phyloP scores from a whole-genome alignment of 1,139 yeast genomes.

The Magnusiomyces ingens region DNA sequence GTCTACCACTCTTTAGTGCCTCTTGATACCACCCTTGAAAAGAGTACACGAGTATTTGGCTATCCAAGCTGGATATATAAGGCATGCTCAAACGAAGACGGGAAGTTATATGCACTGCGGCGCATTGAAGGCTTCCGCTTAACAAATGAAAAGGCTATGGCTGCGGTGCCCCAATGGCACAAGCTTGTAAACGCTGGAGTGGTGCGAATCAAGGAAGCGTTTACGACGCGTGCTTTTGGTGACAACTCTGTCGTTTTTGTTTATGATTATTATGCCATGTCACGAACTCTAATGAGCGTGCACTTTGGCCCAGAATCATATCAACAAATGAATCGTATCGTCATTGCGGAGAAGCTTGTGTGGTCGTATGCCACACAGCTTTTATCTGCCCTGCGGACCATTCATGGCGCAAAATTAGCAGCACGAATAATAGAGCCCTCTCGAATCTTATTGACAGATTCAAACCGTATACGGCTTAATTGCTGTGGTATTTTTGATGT shows the following conservation, averaged over 20 bases:
- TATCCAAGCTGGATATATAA: conserved; percentile 63
- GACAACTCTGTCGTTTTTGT: conserved; percentile 54
- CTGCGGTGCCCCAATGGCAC: conserved; percentile 48
- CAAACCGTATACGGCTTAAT: conserved; percentile 63
- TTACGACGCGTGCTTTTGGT: conserved; percentile 82
- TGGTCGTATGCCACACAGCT: conserved; percentile 78
- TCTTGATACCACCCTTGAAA: conserved; percentile 56
- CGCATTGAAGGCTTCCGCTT: conserved; percentile 61
- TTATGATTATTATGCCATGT: conserved; percentile 63
- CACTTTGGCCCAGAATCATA: conserved; percentile 40
- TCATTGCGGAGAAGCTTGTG: conserved; percentile 53
- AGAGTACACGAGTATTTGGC: conserved; percentile 50
- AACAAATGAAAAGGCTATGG: conserved; percentile 51
- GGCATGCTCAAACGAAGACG: conserved; percentile 73
- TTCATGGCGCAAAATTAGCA: conserved; percentile 58
- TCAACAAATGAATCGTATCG: conserved; percentile 17
- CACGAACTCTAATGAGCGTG: conserved; percentile 50
- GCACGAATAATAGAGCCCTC: conserved; percentile 59
- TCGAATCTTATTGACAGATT: conserved; percentile 65
- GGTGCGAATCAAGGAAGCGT: conserved; percentile 69
- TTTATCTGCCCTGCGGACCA: conserved; percentile 53
- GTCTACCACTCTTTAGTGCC: conserved; percentile 84
- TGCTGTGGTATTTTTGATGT: conserved; percentile 71
- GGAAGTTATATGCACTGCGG: conserved; percentile 67
- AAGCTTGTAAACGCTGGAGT: conserved; percentile 36